These are phyloP conservation scores for Lactifluus piperatus DNA, from an alignment of 768 basidiomycete genomes.

Conservation along the genomic window DNA sequence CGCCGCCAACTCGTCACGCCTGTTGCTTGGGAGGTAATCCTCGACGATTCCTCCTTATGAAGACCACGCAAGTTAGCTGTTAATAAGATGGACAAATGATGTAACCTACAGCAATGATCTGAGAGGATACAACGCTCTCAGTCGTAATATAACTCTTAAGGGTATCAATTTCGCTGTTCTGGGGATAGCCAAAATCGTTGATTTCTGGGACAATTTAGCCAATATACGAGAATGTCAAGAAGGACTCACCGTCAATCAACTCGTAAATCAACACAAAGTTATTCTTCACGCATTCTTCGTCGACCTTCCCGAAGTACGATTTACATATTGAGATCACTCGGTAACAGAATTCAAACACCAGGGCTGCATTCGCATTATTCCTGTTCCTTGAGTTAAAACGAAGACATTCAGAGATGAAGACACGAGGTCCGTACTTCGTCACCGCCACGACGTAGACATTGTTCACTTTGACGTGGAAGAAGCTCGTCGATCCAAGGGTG, in stretches of 20 bases:
- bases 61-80: neutral
- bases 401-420: neutral
- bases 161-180: conserved; percentile 97
- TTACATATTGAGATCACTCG: conserved; percentile 91
- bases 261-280: conserved; percentile 99
- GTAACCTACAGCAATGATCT: conserved; percentile 66
- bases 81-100: neutral
- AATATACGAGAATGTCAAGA: neutral
- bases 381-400: conserved; percentile 32
- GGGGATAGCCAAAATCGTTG: conserved; percentile 97
- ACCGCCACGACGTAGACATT: conserved; percentile 94
- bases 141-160: conserved; percentile 98
- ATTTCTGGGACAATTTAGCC: conserved; percentile 53
- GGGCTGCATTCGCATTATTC: conserved; percentile 93
- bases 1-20: conserved; percentile 95
- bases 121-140: conserved; percentile 83
- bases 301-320: conserved; percentile 96
- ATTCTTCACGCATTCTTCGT: conserved; percentile 97
- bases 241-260: conserved; percentile 78
- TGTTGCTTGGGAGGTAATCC: conserved; percentile 95
- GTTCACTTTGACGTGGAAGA: conserved; percentile 95
- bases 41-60: conserved; percentile 86
- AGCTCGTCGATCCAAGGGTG: conserved; percentile 94
- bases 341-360: conserved; percentile 97
- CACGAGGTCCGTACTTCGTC: conserved; percentile 60